Evolutionary conservation across 768 basidiomycete species (phyloP).

Genomic region (Collybia nuda): DNA sequence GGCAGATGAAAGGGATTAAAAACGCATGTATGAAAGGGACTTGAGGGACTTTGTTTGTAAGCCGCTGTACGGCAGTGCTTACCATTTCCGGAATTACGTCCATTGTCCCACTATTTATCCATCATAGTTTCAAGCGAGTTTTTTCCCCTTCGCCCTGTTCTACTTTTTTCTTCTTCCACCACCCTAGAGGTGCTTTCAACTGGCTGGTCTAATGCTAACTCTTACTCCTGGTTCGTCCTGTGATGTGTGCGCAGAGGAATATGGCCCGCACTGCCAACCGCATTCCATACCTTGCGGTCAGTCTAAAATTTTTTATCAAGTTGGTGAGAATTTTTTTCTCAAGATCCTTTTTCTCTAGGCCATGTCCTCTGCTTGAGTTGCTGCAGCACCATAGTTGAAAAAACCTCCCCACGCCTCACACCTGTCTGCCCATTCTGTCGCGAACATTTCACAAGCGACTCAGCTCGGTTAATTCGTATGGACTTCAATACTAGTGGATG

Average conservation of each 20-base stretch:
- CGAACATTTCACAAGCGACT: conserved; percentile 65
- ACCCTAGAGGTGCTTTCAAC: conserved; percentile 41
- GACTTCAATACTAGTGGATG: conserved; percentile 72
- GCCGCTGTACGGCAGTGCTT: conserved; percentile 19
- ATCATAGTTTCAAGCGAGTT: conserved; percentile 41
- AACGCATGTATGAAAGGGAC: conserved; percentile 18
- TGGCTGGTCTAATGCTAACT: conserved; percentile 69
- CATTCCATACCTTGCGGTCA: conserved; percentile 83
- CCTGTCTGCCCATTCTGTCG: conserved; percentile 87
- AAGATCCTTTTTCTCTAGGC: conserved; percentile 47
- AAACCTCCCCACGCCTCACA: conserved; percentile 66
- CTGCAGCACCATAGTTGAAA: conserved; percentile 80
- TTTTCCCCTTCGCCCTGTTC: conserved; percentile 47
- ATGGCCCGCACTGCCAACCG: conserved; percentile 68
- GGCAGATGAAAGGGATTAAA: conserved; percentile 15
- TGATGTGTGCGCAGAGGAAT: conserved; percentile 91
- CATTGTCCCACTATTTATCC: conserved; percentile 50
- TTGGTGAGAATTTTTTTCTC: conserved; percentile 19
- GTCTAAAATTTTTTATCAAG: conserved; percentile 25
- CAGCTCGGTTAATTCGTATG: conserved; percentile 75
- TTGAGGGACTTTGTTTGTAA: conserved; percentile 21
- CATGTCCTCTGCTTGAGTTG: conserved; percentile 79
- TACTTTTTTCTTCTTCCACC: conserved; percentile 34
- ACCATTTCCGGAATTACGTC: conserved; percentile 33
- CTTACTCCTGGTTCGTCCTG: conserved; percentile 79